Percentiles rank a stretch among this genome's conserved stretches.
Conservation (phyloP, 192 early-diverging fungal species). For the Dissophora ornata region DNA sequence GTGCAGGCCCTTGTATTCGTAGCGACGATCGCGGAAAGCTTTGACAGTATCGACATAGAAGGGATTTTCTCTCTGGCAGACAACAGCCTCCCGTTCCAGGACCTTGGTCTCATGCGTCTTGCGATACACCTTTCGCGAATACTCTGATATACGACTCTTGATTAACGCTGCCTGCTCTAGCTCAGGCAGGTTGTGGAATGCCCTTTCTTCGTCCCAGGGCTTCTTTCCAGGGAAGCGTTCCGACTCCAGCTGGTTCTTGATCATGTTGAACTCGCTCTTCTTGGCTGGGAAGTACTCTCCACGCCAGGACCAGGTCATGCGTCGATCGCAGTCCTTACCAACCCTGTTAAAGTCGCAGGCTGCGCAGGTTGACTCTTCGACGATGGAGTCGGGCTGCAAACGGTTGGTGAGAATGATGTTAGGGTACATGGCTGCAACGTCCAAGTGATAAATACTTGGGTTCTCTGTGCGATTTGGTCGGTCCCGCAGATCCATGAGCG, state of each 20-base stretch:
- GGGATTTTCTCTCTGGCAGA: conserved; percentile 98
- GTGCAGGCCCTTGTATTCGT: conserved; percentile 95
- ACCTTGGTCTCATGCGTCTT: conserved; percentile 85
- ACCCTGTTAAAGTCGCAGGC: conserved; percentile 93
- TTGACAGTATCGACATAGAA: conserved; percentile 98
- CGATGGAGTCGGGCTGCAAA: conserved; percentile 96
- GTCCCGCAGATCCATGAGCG: conserved; percentile 83
- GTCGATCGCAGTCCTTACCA: conserved; percentile 89
- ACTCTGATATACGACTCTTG: conserved; percentile 86
- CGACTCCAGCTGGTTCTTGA: conserved; percentile 83
- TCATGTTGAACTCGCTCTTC: conserved; percentile 87
- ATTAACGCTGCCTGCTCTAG: conserved; percentile 78
- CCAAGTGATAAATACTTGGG: conserved; percentile 97
- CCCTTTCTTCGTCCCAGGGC: conserved; percentile 60
- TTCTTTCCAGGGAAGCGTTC: conserved; percentile 82
- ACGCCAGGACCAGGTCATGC: conserved; percentile 98
- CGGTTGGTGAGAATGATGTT: conserved; percentile 99
- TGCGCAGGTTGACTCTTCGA: conserved; percentile 88
- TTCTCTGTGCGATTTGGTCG: conserved; percentile 78
- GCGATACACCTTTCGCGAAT: conserved; percentile 89
- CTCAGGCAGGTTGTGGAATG: conserved; percentile 75
- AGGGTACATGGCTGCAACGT: conserved; percentile 99
- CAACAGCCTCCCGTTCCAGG: conserved; percentile 85
- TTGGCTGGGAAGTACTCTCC: conserved; percentile 96
- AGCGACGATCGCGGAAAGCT: conserved; percentile 96